Evolutionary conservation across 805 yeast species (phyloP).

Genomic region (Metschnikowia similis): DNA sequence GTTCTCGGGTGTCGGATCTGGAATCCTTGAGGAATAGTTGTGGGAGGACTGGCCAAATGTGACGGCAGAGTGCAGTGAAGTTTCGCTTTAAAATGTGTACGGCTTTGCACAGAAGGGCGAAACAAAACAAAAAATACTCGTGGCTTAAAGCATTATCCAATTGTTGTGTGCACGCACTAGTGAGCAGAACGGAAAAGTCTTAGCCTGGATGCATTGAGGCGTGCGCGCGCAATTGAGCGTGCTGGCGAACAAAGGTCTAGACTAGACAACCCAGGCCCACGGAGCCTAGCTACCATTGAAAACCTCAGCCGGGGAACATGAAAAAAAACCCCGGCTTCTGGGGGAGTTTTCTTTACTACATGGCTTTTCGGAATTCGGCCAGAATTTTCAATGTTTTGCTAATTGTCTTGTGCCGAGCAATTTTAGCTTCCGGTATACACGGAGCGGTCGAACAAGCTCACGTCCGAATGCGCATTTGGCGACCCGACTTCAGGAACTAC

Average conservation of each 20-base stretch:
- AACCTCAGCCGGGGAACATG: not conserved
- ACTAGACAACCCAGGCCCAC: not conserved
- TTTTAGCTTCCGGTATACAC: not conserved
- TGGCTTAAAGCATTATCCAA: not conserved
- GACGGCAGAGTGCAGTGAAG: not conserved
- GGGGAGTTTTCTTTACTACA: not conserved
- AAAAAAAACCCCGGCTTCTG: no score
- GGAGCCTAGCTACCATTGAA: not conserved
- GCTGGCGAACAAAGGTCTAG: slow-evolving; percentile 1
- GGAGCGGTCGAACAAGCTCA: not conserved
- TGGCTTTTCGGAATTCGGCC: not conserved
- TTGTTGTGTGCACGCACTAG: not conserved
- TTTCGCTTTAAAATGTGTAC: not conserved
- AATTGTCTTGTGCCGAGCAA: not conserved
- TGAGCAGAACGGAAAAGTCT: not conserved
- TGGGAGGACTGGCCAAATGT: not conserved
- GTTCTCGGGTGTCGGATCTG: not conserved
- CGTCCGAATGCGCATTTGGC: not conserved
- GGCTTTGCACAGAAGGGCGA: slow-evolving; percentile 1
- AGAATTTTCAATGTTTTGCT: not conserved
- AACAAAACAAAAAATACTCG: slow-evolving; percentile 1
- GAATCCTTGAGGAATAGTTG: not conserved
- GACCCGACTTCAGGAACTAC: no score
- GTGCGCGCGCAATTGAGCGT: not conserved
- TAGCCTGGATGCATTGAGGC: not conserved